phyloP scores from a whole-genome alignment of 2,329 filamentous ascomycete genomes.

The Alternaria sp. region DNA sequence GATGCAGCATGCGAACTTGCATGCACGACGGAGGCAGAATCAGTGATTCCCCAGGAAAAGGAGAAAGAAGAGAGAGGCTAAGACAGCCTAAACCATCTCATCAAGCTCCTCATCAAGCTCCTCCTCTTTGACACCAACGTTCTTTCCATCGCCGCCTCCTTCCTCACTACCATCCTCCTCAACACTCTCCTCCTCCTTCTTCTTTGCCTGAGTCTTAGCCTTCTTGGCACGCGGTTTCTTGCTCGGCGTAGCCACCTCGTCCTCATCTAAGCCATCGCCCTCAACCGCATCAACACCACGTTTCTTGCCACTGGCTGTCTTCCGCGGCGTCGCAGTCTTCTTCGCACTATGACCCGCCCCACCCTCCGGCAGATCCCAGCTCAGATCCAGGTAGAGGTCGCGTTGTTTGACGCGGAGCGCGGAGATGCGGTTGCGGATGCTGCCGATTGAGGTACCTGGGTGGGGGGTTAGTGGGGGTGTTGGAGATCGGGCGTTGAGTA shows the following conservation, averaged over 20 bases:
- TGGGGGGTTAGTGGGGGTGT: not conserved
- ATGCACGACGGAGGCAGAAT: not conserved
- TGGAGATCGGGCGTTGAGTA: too few species aligned
- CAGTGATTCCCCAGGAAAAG: not conserved
- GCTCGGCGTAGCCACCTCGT: not conserved
- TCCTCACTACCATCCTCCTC: not conserved
- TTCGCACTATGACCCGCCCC: conserved; percentile 3
- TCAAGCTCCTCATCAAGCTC: not conserved
- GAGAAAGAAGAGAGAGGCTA: not conserved
- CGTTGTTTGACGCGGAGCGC: conserved; percentile 16
- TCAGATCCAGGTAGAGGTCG: conserved; percentile 18
- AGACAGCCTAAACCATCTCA: not conserved
- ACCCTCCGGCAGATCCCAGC: conserved; percentile 18
- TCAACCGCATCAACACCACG: not conserved
- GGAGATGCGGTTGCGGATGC: conserved; percentile 25
- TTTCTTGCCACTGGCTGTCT: not conserved
- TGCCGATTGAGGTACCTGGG: conserved; percentile 12
- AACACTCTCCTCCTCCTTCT: conserved; percentile 15
- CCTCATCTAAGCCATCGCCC: not conserved
- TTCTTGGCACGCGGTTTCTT: conserved; percentile 2
- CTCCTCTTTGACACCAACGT: conserved; percentile 7
- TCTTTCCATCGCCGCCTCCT: not conserved
- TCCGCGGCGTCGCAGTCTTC: not conserved
- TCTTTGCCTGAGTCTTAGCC: conserved; percentile 6
- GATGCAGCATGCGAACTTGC: not conserved